Evolutionary conservation across 306 rosid species (phyloP), one percentile per base, ranked within the genome.

Genomic region (Cicer bijugum): DNA sequence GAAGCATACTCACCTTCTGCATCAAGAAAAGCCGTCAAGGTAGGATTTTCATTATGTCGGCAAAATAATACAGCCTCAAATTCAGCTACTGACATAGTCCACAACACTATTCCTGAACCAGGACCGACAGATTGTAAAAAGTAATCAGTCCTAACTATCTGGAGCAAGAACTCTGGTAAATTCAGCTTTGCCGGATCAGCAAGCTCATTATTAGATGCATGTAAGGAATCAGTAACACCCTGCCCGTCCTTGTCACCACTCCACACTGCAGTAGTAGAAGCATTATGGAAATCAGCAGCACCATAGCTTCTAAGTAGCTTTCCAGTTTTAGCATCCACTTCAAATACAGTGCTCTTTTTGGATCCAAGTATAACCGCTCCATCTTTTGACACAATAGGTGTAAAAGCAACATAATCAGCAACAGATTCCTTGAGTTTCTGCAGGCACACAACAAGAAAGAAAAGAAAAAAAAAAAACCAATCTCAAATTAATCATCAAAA

Each of bases 281-380:
- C 39, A 74, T 84, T 56, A 75, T 56, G 78, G 45, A 33, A 23
- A 51, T 78, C 83, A 39, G 90, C 40, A 74, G 76, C 61, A 1
- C 71, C 48, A 72, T 84, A 80, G 42, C 45, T 58, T 59, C 73
- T 87, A 82, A 87, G 46, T 28, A 86, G 46, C 75, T 64, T 78
- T 48, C 98, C 98, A 50, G 86, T 82, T 82, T 55, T 46, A 64
- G 82, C 90, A 69, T 88, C 90, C 47, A 92, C 81, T 79, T 87
- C 95, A 85, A 87, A 87, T 45, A 89, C 83, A 40, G 86, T 84
- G 66, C 79, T 81, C 66, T 62, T 80, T 84, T 82, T 90, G 62
- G 92, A 88, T 74, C 98, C 98, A 81, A 85, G 87, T 38, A 82
- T 92, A 61, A 90, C 89, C 10, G 86, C 85, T 70, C 98, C 92